phyloP scores from a whole-genome alignment of 2,329 filamentous ascomycete genomes.

The Graphiopsis chlorocephala region DNA sequence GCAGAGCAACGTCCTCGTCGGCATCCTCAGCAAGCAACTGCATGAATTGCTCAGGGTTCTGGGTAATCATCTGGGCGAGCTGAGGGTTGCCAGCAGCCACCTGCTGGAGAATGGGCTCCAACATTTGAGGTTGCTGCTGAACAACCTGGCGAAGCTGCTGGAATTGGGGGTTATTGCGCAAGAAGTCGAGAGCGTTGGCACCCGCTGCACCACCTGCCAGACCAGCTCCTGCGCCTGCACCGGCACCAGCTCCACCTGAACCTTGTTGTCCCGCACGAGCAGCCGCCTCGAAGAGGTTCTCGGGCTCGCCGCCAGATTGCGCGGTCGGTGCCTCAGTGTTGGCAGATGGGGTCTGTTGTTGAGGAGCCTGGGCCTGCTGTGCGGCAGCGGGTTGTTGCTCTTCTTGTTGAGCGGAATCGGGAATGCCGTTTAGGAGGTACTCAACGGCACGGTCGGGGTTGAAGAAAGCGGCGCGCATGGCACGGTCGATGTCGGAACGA shows the following conservation, averaged over 20 bases:
- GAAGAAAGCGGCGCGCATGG: slow-evolving; percentile 94
- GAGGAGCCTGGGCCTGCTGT: slow-evolving; percentile 34
- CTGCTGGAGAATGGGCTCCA: slow-evolving; percentile 95
- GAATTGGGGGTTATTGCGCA: slow-evolving; percentile 94
- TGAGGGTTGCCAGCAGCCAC: slow-evolving; percentile 93
- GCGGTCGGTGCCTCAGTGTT: slow-evolving; percentile 60
- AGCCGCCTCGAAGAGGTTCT: slow-evolving; percentile 85
- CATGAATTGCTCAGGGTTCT: slow-evolving; percentile 91
- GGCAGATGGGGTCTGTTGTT: slow-evolving; percentile 38
- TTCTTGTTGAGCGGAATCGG: slow-evolving; percentile 74
- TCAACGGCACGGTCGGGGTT: slow-evolving; percentile 97
- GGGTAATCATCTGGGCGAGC: slow-evolving; percentile 85
- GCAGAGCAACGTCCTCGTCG: slow-evolving; percentile 76
- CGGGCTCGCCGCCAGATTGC: slow-evolving; percentile 58
- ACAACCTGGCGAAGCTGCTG: slow-evolving; percentile 96
- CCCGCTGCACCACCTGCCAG: slow-evolving; percentile 51
- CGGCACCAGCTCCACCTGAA: slow-evolving; percentile 43
- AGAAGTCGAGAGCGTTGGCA: slow-evolving; percentile 76
- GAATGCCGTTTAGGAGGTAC: slow-evolving; percentile 90
- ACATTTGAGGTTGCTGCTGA: slow-evolving; percentile 96
- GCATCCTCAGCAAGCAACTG: slow-evolving; percentile 83
- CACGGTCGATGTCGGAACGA: slow-evolving; percentile 80
- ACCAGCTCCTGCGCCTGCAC: slow-evolving; percentile 40
- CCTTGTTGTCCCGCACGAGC: slow-evolving; percentile 38
- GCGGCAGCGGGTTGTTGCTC: slow-evolving; percentile 49